Conservation (phyloP, 2,329 filamentous ascomycete genomes). For the Penicillium sp. region DNA sequence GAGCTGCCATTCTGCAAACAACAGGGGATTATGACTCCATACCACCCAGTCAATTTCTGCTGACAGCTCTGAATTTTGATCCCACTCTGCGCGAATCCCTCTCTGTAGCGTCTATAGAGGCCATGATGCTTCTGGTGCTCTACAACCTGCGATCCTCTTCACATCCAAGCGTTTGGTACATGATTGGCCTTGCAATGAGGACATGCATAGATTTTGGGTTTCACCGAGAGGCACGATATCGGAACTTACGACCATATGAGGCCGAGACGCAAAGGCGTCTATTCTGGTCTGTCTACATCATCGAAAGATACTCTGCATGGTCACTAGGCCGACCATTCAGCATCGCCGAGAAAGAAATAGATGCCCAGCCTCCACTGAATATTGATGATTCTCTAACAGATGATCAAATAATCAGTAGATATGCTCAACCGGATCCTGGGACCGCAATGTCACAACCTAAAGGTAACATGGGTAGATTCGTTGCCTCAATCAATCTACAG, state of each 20-base stretch:
- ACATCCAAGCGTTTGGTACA: conserved; percentile 30
- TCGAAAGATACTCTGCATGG: conserved; percentile 33
- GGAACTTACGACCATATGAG: conserved; percentile 13
- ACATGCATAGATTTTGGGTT: conserved; percentile 32
- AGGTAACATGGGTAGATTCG: conserved; percentile 8
- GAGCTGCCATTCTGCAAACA: conserved; percentile 22
- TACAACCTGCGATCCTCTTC: conserved; percentile 29
- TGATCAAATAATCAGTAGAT: background rate
- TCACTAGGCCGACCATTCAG: conserved; percentile 37
- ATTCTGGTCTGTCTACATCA: conserved; percentile 38
- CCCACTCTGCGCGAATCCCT: conserved; percentile 13
- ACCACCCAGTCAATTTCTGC: conserved; percentile 14
- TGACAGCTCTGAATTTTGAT: conserved; percentile 19
- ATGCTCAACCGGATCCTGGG: background rate
- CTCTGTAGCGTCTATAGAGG: conserved; percentile 23
- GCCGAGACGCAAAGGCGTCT: conserved; percentile 27
- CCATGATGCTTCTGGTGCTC: conserved; percentile 27
- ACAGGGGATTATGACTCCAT: conserved; percentile 22
- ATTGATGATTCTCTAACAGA: conserved; percentile 14
- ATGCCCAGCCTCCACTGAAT: conserved; percentile 25
- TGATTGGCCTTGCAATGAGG: conserved; percentile 31
- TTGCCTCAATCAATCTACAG: conserved; percentile 19
- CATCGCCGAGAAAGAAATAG: conserved; percentile 39
- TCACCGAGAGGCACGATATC: conserved; percentile 24
- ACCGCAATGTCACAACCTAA: background rate